phyloP scores from a whole-genome alignment of 2,329 filamentous ascomycete genomes.

The Coniochaeta ligniaria region DNA sequence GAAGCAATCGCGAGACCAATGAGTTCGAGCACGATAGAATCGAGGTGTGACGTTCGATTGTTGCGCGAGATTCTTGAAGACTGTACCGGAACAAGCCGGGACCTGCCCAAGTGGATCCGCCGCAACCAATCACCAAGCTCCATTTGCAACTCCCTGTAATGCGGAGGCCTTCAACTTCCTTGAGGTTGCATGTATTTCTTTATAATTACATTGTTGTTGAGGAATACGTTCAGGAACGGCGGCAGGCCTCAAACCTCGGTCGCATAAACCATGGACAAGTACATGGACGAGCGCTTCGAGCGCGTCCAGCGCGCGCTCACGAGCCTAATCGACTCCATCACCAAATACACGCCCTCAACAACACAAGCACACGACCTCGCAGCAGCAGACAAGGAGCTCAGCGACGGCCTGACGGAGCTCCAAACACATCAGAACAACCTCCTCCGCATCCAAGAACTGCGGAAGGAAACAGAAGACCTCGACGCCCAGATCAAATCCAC shows the following conservation, averaged over 20 bases:
- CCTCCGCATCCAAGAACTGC: slow-evolving; percentile 61
- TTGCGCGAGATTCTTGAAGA: slow-evolving; percentile 23
- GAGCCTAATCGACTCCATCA: slow-evolving; percentile 69
- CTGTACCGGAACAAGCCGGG: slow-evolving; percentile 17
- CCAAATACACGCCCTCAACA: slow-evolving; percentile 72
- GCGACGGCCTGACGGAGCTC: slow-evolving; percentile 56
- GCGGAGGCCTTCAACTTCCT: too few species aligned
- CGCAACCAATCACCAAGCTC: slow-evolving; percentile 11
- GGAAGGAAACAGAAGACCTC: slow-evolving; percentile 54
- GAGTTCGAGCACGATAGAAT: slow-evolving; percentile 1
- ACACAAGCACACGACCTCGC: slow-evolving; percentile 62
- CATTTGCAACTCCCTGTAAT: too few species aligned
- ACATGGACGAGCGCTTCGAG: slow-evolving; percentile 56
- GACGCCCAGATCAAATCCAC: slow-evolving; percentile 68
- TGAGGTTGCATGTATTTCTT: too few species aligned
- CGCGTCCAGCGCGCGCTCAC: slow-evolving; percentile 60
- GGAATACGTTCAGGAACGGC: too few species aligned
- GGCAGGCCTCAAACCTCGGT: too few species aligned
- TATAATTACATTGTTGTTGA: too few species aligned
- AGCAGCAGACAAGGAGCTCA: slow-evolving; percentile 61
- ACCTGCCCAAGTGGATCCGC: neutral
- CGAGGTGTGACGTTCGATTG: slow-evolving; percentile 10
- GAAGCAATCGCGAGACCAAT: slow-evolving; percentile 5
- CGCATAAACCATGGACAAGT: slow-evolving; percentile 46
- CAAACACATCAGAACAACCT: slow-evolving; percentile 70